Evolutionary conservation across 805 yeast species (phyloP).

Genomic region (Lipomyces japonicus): DNA sequence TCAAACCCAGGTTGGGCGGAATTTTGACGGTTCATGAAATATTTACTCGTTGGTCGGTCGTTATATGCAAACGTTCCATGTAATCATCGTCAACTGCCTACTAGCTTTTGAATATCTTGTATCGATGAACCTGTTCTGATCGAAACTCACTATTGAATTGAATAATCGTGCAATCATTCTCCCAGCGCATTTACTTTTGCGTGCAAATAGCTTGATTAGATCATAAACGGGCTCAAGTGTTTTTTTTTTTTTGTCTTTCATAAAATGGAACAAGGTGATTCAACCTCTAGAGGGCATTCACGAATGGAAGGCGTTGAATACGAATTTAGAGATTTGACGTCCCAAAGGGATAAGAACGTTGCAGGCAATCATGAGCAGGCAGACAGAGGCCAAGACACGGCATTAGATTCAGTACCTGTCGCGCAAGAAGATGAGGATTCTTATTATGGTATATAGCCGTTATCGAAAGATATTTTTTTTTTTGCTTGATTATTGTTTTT

Average conservation of each 20-base stretch:
- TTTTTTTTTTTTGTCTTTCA: not conserved
- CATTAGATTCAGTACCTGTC: constrained; percentile 3
- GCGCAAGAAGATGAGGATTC: constrained; percentile 28
- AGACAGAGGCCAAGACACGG: not conserved
- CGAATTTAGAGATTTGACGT: not conserved
- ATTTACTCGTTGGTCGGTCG: not conserved
- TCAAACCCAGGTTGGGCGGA: no score
- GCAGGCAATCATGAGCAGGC: not conserved
- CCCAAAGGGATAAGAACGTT: constrained; percentile 3
- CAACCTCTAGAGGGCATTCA: not conserved
- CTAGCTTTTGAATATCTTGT: no score
- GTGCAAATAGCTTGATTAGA: not conserved
- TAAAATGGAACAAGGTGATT: not conserved
- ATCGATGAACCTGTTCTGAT: no score
- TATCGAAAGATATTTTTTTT: not conserved
- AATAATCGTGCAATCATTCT: no score
- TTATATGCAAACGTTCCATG: no score
- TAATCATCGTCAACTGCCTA: no score
- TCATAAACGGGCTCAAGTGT: not conserved
- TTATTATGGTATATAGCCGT: constrained; percentile 18
- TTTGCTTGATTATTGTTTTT: constrained; percentile 26
- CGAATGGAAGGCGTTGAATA: constrained; percentile 24
- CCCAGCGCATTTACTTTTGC: not conserved
- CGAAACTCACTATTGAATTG: no score
- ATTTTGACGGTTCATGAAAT: no score